A percentile compares a stretch with the other conserved stretches of the same genome.
phyloP scores from a whole-genome alignment of 129 eudicot species.

The Oenanthe sinensis region DNA sequence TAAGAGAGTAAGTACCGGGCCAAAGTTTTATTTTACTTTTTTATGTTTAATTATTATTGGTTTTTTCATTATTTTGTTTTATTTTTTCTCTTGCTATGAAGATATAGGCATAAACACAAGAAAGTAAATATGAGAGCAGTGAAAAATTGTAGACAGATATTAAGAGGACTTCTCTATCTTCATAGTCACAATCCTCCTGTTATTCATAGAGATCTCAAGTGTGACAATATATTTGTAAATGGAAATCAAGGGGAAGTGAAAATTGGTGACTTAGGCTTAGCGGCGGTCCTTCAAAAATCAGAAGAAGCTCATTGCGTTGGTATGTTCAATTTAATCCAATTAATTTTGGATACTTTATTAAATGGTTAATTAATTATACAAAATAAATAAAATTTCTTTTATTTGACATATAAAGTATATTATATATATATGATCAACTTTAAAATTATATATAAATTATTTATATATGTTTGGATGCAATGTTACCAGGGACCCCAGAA shows the following conservation, averaged over 20 bases:
- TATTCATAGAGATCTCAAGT: conserved; percentile 31
- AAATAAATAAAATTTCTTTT: neutral
- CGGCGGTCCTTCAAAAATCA: conserved; percentile 22
- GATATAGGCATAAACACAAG: conserved; percentile 33
- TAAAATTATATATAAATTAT: neutral
- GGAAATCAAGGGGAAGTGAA: conserved; percentile 39
- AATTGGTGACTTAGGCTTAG: conserved; percentile 35
- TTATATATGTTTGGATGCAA: neutral
- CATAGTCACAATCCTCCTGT: conserved; percentile 36
- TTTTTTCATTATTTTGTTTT: neutral
- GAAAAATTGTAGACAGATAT: conserved; percentile 30
- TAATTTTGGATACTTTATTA: neutral
- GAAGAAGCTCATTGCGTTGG: conserved; percentile 32
- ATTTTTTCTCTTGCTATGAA: neutral
- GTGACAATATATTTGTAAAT: conserved; percentile 34
- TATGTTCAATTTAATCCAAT: conserved; percentile 3
- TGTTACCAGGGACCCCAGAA: conserved; percentile 25
- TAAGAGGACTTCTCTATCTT: conserved; percentile 30
- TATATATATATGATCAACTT: neutral
- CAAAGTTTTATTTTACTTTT: neutral
- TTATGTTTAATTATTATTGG: neutral
- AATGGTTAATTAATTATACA: neutral
- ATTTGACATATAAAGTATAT: neutral
- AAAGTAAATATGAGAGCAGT: conserved; percentile 26
- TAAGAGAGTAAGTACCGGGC: conserved; percentile 21